A percentile compares a stretch with the other conserved stretches of the same genome.
phyloP scores from a whole-genome alignment of 2,329 filamentous ascomycete genomes.

The Orbilia javanica region DNA sequence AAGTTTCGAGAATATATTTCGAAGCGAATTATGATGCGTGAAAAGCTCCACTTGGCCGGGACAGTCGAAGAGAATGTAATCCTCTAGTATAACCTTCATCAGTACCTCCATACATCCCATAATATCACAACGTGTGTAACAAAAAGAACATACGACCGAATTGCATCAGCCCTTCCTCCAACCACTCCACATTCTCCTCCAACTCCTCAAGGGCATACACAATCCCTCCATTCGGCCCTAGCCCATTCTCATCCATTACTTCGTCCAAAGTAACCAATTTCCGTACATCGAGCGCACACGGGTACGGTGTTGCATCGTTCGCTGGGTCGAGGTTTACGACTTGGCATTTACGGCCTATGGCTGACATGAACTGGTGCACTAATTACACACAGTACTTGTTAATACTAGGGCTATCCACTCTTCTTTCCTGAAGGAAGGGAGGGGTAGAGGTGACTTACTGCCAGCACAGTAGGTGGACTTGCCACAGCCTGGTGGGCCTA shows the following conservation, averaged over 20 bases:
- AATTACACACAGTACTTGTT: not conserved
- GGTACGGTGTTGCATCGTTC: conserved; percentile 91
- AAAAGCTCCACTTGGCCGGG: conserved; percentile 97
- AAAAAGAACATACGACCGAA: conserved; percentile 71
- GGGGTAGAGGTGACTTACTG: conserved; percentile 73
- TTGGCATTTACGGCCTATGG: conserved; percentile 93
- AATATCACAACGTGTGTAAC: not conserved
- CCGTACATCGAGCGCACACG: conserved; percentile 89
- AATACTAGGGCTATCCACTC: not conserved
- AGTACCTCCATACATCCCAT: not conserved
- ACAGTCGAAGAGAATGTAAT: conserved; percentile 95
- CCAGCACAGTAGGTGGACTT: conserved; percentile 99
- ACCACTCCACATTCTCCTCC: conserved; percentile 92
- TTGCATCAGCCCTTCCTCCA: conserved; percentile 82
- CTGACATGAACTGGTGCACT: conserved; percentile 97
- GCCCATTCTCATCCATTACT: conserved; percentile 89
- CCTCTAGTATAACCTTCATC: conserved; percentile 69
- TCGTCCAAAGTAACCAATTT: conserved; percentile 90
- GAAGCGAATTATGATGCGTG: conserved; percentile 90
- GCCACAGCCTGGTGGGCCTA: conserved; percentile 93
- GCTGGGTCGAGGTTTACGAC: conserved; percentile 97
- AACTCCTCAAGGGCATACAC: conserved; percentile 95
- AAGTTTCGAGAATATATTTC: conserved; percentile 90
- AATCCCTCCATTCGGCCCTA: conserved; percentile 93
- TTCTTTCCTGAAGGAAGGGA: not conserved